phyloP scores from a whole-genome alignment of 108 stramenopile genomes.

The Cyclostephanos invisitatus region DNA sequence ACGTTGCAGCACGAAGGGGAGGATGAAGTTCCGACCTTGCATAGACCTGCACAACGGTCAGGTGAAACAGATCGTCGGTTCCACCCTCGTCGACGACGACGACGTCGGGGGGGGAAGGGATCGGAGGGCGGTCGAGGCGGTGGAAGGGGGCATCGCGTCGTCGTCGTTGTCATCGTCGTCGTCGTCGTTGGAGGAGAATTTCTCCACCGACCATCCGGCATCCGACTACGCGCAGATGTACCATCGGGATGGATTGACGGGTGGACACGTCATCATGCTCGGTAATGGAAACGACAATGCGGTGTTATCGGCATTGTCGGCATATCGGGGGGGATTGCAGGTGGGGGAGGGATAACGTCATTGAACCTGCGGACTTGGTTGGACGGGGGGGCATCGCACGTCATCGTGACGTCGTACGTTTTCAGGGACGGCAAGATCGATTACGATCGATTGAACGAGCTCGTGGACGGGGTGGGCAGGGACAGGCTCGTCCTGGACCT shows the following conservation, averaged over 20 bases:
- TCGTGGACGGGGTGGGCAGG: constrained; percentile 74
- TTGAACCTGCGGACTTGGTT: constrained; percentile 86
- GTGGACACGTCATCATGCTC: constrained; percentile 98
- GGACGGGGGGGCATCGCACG: constrained; percentile 91
- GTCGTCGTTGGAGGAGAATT: constrained; percentile 77
- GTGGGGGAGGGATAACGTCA: constrained; percentile 92
- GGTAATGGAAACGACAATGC: constrained; percentile 91
- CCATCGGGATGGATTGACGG: constrained; percentile 68
- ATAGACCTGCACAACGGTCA: constrained; percentile 96
- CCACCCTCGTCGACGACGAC: constrained; percentile 72
- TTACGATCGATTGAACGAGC: constrained; percentile 66
- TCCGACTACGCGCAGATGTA: constrained; percentile 83
- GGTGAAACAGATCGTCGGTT: constrained; percentile 99
- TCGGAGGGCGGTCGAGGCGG: constrained; percentile 7
- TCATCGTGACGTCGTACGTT: constrained; percentile 96
- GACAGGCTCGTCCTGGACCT: constrained; percentile 95
- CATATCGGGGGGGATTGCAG: constrained; percentile 91
- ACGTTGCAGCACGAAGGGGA: too few relatives aligned
- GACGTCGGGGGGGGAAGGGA: constrained; percentile 25
- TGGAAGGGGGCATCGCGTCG: background rate
- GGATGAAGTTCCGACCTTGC: constrained; percentile 97
- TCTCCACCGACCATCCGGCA: constrained; percentile 81
- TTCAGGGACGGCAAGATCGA: constrained; percentile 87
- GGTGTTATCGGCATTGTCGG: constrained; percentile 74
- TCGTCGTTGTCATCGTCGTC: constrained; percentile 14